Conservation (phyloP, 441 rosid genomes). For the Croton laevigatus region DNA sequence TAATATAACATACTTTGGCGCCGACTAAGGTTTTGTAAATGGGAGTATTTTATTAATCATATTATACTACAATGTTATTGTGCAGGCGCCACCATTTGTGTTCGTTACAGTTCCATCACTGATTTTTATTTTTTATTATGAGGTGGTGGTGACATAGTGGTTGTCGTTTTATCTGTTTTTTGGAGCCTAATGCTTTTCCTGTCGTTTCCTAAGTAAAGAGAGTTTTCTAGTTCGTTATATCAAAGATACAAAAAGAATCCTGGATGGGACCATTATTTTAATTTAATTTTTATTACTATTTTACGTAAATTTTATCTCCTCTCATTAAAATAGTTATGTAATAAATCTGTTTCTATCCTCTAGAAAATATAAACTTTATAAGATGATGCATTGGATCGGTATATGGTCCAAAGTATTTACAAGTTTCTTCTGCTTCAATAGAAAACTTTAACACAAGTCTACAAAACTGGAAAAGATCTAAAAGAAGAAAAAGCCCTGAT, state of each 20-base stretch:
- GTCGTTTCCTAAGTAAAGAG: not conserved
- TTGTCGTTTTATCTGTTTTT: conserved; percentile 4
- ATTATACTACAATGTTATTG: no score
- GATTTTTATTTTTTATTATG: not conserved
- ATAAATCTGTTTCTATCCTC: no score
- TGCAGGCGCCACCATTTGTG: not conserved
- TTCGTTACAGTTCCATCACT: not conserved
- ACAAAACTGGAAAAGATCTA: not conserved
- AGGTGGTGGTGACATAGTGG: not conserved
- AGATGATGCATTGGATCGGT: not conserved
- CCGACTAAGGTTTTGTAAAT: not conserved
- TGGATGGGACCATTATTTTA: conserved; percentile 7
- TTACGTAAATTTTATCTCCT: not conserved
- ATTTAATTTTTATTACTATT: not conserved
- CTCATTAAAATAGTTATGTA: no score
- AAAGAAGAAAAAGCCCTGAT: not conserved
- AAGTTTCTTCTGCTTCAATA: not conserved
- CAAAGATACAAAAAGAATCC: not conserved
- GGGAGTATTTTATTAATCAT: not conserved
- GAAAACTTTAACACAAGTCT: conserved; percentile 1
- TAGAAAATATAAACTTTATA: no score
- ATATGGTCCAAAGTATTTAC: conserved; percentile 2
- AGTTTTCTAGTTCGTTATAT: not conserved
- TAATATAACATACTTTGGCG: no score
- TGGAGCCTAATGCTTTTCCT: conserved; percentile 1